Base-by-base conservation (phyloP, 371 early-diverging fungal genomes). In the Mortierella sp. region DNA sequence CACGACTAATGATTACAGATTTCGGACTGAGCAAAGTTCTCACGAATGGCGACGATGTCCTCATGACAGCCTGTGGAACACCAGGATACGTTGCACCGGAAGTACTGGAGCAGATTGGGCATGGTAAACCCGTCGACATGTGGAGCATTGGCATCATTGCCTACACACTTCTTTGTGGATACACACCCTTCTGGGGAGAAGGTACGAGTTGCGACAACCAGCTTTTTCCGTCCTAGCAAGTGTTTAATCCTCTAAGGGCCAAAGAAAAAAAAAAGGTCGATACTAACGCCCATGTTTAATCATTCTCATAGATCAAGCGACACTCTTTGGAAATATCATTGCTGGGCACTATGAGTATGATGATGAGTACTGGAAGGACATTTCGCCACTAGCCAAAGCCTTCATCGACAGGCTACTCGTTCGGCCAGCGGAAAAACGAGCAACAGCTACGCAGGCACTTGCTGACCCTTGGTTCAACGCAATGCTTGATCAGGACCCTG, bases 121-220 rank as follows among this genome's bases (percentile, higher is more conserved):
- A 89, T 67, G 87, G 87, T 43, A 87, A 86, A 55, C 87, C 87
- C 28, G 89, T 89, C 23, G 97, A 97, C 68, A 81, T 95, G 69
- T 97, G 96, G 96, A 88, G 91, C 41, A 80, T 95, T 54, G 97
- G 97, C 14, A 93, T 97, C 21, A 90, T 97, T 57, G 82, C 94
- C 8, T 96, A 90, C 72, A 92, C 91, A 18, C 82, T 96, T 54
- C 81, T 95, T 10, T 90, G 89, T 69, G 97, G 97, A 10, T 87
- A 84, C 53, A 89, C 95, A 16, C 97, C 97, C 7, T 97, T 94
- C 83, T 94, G 94, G 79, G 90, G 83, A n/a, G 82, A 84, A 42
- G 64, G 72, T 72, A 64, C n/a, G n/a, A n/a, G n/a, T n/a, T n/a
- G 47, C n/a, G n/a, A n/a, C n/a, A n/a, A n/a, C n/a, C n/a, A n/a